Evolutionary conservation across 768 basidiomycete species (phyloP), one percentile per base, ranked within the genome.

Genomic region (Floccularia luteovirens): DNA sequence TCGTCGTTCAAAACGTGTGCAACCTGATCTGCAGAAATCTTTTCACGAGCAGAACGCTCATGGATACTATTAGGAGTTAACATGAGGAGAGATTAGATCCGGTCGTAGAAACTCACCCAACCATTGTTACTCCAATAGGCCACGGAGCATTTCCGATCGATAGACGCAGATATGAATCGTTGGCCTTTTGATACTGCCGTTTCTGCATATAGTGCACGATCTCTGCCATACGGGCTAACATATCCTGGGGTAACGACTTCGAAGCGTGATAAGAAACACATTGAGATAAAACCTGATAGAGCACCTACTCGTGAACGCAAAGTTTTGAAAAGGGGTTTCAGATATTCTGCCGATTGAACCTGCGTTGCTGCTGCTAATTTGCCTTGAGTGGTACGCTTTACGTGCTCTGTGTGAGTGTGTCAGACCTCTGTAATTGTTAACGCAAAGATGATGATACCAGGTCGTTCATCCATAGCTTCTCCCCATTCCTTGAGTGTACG

Each of bases 41-140:
- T 97, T 61, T 99, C 94, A 46, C 93, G 83, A 1, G 94, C 96
- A 0, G 90, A 91, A 56, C 96, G 87, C 61, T 96, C 96, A 64
- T 99, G 96, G 41, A 98, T 96, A 66, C 92, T 87, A 44, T 21
- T 32, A 39, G 8, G 30, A 45, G 13, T 44, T 21, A 31, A 25
- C n/a, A 24, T 43, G 43, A 27, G 44, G 28, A 35, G 16, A 25
- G 19, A 38, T 4, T 22, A 43, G 1, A 31, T 21, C 27, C 28
- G 13, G 31, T 14, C 13, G n/a, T 14, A 31, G 41, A 16, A 30
- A 69, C 82, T 27, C 61, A 91, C 90, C 91, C 93, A 66, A 98
- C 96, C 87, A 94, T 94, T 45, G 96, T 99, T 6, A 99, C 96
- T 31, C 96, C 96, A 53, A 99, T 99, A 1, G 96, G 96, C 96